Percentiles rank a stretch among this genome's conserved stretches.
Conservation (phyloP, 768 basidiomycete species). For the Auricularia cornea region DNA sequence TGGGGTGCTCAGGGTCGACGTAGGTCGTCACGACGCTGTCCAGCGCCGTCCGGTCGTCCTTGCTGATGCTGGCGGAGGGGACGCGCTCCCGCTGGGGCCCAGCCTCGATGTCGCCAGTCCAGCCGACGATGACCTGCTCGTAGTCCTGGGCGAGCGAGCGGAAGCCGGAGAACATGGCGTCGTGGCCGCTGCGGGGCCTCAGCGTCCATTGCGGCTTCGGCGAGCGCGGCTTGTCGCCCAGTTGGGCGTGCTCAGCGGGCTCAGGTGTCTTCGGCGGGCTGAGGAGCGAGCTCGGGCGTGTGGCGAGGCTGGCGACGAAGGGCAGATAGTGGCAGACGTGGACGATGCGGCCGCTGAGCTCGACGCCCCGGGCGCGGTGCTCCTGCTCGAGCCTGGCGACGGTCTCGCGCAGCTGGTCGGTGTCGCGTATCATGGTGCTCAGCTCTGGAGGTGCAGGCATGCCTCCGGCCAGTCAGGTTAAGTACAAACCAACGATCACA, state of each 20-base stretch:
- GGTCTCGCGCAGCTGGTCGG: slow-evolving; percentile 61
- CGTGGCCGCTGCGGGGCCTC: slow-evolving; percentile 74
- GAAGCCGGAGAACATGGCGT: slow-evolving; percentile 93
- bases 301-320: slow-evolving; percentile 55
- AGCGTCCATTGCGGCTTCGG: slow-evolving; percentile 57
- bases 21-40: slow-evolving; percentile 58
- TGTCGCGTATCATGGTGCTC: slow-evolving; percentile 7
- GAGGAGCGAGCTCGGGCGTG: slow-evolving; percentile 32
- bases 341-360: slow-evolving; percentile 80
- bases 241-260: slow-evolving; percentile 58
- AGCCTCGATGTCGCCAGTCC: slow-evolving; percentile 79
- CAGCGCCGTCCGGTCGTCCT: slow-evolving; percentile 56
- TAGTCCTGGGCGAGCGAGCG: slow-evolving; percentile 73
- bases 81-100: slow-evolving; percentile 34
- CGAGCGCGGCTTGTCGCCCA: slow-evolving; percentile 8
- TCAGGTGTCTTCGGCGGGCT: slow-evolving; percentile 32
- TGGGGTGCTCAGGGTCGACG: slow-evolving; percentile 13
- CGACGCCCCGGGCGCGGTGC: slow-evolving; percentile 58
- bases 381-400: slow-evolving; percentile 65
- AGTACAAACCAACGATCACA: not conserved
- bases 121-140: slow-evolving; percentile 87
- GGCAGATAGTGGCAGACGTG: slow-evolving; percentile 91
- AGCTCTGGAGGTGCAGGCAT: not conserved
- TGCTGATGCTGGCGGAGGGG: slow-evolving; percentile 42
- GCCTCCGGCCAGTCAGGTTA: not conserved